A percentile compares a stretch with the other conserved stretches of the same genome.
Evolutionary conservation across 768 basidiomycete species (phyloP).

Genomic region (Cubamyces lactineus): DNA sequence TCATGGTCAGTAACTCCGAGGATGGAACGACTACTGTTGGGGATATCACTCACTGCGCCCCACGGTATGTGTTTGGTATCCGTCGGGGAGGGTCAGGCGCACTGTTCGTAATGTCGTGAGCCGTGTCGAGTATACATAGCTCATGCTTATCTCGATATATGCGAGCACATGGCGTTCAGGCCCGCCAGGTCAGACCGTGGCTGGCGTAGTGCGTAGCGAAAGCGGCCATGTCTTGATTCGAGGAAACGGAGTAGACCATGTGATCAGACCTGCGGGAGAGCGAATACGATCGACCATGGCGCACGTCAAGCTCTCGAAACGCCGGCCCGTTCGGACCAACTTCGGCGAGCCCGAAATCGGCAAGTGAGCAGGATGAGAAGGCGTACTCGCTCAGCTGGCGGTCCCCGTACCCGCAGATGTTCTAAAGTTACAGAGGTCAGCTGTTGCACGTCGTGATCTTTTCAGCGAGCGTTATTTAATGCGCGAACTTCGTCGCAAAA

Average conservation of each 20-base stretch:
- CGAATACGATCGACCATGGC: neutral
- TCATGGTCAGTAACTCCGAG: neutral
- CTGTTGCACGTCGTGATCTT: neutral
- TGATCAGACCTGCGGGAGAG: neutral
- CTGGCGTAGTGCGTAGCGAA: neutral
- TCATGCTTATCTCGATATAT: neutral
- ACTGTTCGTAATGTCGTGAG: neutral
- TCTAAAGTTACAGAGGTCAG: slow-evolving; percentile 5
- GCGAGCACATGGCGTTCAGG: slow-evolving; percentile 6
- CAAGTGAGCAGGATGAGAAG: neutral
- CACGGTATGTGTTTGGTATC: neutral
- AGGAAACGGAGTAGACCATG: neutral
- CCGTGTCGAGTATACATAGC: neutral
- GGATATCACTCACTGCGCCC: neutral
- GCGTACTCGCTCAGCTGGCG: neutral
- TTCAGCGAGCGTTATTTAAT: slow-evolving; percentile 2
- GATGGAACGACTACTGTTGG: neutral
- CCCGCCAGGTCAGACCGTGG: neutral
- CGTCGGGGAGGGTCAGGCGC: neutral
- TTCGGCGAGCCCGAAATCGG: neutral
- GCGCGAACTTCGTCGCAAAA: neutral
- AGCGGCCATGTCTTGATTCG: slow-evolving; percentile 4
- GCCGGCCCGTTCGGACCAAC: slow-evolving; percentile 9
- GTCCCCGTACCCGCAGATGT: slow-evolving; percentile 2
- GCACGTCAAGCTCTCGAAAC: neutral